A percentile compares a stretch with the other conserved stretches of the same genome.
Evolutionary conservation across 192 early-diverging fungal genomes (phyloP).

Genomic region (Dispira parvispora): DNA sequence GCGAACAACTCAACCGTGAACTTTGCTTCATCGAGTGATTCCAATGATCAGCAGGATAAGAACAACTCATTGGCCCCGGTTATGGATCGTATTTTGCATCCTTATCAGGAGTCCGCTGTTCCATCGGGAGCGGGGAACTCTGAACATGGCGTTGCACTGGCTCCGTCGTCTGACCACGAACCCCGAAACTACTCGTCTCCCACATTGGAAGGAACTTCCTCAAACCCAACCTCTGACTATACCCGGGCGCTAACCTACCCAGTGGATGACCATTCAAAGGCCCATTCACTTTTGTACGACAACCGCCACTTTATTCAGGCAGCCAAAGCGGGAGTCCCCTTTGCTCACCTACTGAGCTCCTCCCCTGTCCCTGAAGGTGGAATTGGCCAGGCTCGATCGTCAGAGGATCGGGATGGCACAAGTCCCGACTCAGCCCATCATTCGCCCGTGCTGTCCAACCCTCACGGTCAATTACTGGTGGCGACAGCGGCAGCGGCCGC

Average conservation of each 20-base stretch:
- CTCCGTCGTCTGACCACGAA: too few relatives aligned
- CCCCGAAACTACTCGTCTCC: too few relatives aligned
- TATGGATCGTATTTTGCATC: too few relatives aligned
- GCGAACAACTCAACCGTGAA: neutral
- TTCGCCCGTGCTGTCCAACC: neutral
- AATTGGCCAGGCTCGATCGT: too few relatives aligned
- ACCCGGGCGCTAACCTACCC: neutral
- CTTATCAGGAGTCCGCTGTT: too few relatives aligned
- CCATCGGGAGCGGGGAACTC: too few relatives aligned
- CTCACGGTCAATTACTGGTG: neutral
- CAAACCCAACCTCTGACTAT: too few relatives aligned
- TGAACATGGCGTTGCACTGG: too few relatives aligned
- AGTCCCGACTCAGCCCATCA: neutral
- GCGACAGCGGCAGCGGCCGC: slow-evolving; percentile 1
- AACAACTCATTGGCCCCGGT: too few relatives aligned
- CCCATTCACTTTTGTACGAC: slow-evolving; percentile 12
- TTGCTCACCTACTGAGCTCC: neutral
- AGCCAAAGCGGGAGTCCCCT: slow-evolving; percentile 11
- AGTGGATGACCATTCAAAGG: neutral
- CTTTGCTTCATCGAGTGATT: too few relatives aligned
- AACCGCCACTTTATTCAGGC: slow-evolving; percentile 12
- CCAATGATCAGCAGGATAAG: too few relatives aligned
- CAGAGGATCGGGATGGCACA: neutral
- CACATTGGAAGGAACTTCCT: too few relatives aligned
- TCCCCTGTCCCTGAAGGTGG: slow-evolving; percentile 1